Base-by-base conservation (phyloP, 371 early-diverging fungal genomes). In the Mortierella sp. region DNA sequence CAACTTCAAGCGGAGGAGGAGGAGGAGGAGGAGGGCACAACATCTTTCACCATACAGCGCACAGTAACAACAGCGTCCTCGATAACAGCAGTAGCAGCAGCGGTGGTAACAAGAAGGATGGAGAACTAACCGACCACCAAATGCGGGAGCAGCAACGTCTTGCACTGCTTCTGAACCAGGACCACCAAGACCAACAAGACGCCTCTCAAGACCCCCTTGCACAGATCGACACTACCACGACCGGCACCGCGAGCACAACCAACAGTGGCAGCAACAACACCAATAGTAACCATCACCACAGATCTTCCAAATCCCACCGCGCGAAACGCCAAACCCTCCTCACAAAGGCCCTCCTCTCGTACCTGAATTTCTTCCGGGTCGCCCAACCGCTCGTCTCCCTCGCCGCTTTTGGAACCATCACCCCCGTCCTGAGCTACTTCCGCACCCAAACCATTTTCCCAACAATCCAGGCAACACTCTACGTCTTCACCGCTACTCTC, bases 391-490 rank as follows among this genome's bases (percentile, higher is more conserved):
- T 86, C 24, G 80, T 55, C 41, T 86, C 87, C 1, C 55, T 86
- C 10, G 56, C 58, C 4, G 79, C 79, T 24, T 58, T 86, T 46
- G 87, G 75, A 6, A 86, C 87, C 12, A 86, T 86, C 73, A 71
- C 82, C 10, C 87, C 87, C 1, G 82, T 86, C 6, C 56, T 86
- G 24, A 5, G 32, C 54, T 86, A 86, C 46, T 86, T 86, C 44
- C 79, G 76, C 12, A 80, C 70, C 29, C 87, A 86, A 71, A 86
- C 87, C 41, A 68, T 86, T n/a, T 86, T 86, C 54, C 87, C 87
- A 1, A 72, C 82, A 14, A 86, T 86, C 68, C 82, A 82, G 29
- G 87, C 87, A 27, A 79, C 87, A 0, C 76, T 86, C 11, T 86
- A 86, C 48, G n/a, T 86, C 75, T 86, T 74, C 70, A 82, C 87